These are phyloP conservation scores for Gentiana macrophylla DNA, from an alignment of 257 asterid genomes.

Conservation along the genomic window DNA sequence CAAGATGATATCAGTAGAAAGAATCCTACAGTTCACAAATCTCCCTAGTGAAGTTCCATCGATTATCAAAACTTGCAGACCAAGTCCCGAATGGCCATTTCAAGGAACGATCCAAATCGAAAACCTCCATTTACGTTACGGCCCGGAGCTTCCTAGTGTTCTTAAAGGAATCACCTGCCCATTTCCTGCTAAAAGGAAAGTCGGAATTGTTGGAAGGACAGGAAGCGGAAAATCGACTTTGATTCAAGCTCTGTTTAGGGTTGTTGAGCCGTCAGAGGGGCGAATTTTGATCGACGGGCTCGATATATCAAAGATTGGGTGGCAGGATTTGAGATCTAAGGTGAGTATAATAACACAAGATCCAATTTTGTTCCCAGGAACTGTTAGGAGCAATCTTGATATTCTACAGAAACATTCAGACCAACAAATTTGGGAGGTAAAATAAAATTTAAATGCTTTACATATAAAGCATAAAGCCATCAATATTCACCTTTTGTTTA, in stretches of 20 bases:
- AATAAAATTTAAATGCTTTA: background rate
- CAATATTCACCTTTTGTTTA: background rate
- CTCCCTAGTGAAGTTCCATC: conserved; percentile 66
- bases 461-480: too few species aligned
- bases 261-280: conserved; percentile 65
- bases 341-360: too few species aligned
- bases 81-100: conserved; percentile 51
- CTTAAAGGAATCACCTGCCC: conserved; percentile 65
- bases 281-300: too few species aligned
- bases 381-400: conserved; percentile 63
- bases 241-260: too few species aligned
- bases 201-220: too few species aligned
- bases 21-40: conserved; percentile 58
- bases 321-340: conserved; percentile 64
- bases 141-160: conserved; percentile 55
- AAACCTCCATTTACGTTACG: too few species aligned
- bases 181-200: conserved; percentile 49
- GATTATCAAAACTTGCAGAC: conserved; percentile 40
- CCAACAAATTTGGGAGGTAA: conserved; percentile 71
- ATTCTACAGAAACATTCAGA: too few species aligned
- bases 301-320: conserved; percentile 56
- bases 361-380: conserved; percentile 86
- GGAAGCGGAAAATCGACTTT: too few species aligned
- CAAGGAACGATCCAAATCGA: conserved; percentile 50
- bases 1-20: conserved; percentile 76